These are phyloP conservation scores for Colletotrichum gloeosporioides DNA, from an alignment of 2,329 filamentous ascomycete genomes.

Conservation along the genomic window DNA sequence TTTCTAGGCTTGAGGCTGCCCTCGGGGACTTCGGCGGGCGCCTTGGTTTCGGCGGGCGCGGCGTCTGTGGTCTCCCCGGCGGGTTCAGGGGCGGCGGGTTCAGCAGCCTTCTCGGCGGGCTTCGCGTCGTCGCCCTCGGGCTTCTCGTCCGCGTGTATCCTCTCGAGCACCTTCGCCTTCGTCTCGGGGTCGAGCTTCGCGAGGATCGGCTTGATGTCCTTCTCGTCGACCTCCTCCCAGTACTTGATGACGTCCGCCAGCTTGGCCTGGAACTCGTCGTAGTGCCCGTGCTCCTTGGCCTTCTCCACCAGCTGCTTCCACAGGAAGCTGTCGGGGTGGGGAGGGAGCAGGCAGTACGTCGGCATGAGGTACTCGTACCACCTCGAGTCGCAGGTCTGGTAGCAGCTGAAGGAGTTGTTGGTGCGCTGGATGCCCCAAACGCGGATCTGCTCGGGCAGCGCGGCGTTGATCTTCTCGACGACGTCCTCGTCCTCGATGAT, in stretches of 20 bases:
- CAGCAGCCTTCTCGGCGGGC: slow-evolving; percentile 28
- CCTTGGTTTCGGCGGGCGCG: slow-evolving; percentile 18
- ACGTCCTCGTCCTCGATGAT: slow-evolving; percentile 92
- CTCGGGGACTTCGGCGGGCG: slow-evolving; percentile 20
- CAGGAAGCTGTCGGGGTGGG: slow-evolving; percentile 86
- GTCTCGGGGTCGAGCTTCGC: slow-evolving; percentile 68
- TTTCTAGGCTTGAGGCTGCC: slow-evolving; percentile 41
- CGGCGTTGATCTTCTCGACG: slow-evolving; percentile 87
- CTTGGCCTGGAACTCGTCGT: slow-evolving; percentile 70
- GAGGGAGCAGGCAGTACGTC: slow-evolving; percentile 89
- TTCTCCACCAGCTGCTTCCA: slow-evolving; percentile 82
- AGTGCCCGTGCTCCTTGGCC: slow-evolving; percentile 74
- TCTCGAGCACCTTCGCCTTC: slow-evolving; percentile 65
- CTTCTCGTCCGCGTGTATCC: slow-evolving; percentile 53
- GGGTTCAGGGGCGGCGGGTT: slow-evolving; percentile 5
- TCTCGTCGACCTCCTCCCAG: slow-evolving; percentile 84
- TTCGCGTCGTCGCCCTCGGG: slow-evolving; percentile 23
- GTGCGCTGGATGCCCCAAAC: slow-evolving; percentile 94
- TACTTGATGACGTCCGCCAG: slow-evolving; percentile 82
- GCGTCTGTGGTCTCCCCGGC: neutral
- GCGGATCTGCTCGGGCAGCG: slow-evolving; percentile 86
- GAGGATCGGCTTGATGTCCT: slow-evolving; percentile 75
- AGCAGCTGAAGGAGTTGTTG: slow-evolving; percentile 91
- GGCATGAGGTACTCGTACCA: slow-evolving; percentile 98
- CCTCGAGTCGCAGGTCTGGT: slow-evolving; percentile 91